A percentile compares a stretch with the other conserved stretches of the same genome.
phyloP scores from a whole-genome alignment of 352 stramenopile genomes.

The Phytopythium oedochilum region DNA sequence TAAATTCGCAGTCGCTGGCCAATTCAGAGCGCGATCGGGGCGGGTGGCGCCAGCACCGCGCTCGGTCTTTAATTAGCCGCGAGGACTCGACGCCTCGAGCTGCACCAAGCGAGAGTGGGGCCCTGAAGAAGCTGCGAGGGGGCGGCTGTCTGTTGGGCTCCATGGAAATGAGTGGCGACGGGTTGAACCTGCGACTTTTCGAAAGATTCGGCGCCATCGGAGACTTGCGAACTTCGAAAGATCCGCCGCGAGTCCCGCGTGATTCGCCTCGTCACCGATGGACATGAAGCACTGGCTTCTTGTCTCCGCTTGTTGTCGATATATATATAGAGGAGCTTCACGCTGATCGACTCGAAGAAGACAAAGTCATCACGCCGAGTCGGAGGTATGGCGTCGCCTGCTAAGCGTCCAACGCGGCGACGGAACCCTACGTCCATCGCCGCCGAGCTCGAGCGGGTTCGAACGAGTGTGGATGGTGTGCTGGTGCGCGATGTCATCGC shows the following conservation, averaged over 20 bases:
- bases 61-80: no score
- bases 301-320: no score
- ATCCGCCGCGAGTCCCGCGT: not conserved
- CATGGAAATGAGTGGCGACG: not conserved
- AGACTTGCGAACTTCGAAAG: not conserved
- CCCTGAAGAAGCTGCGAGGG: no score
- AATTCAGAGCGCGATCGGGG: no score
- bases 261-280: not conserved
- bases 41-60: no score
- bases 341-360: no score
- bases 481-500: slow-evolving; percentile 38
- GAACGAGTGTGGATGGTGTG: slow-evolving; percentile 16
- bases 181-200: not conserved
- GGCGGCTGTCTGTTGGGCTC: no score
- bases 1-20: no score
- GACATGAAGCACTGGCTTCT: not conserved
- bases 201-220: not conserved
- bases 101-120: no score
- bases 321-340: no score
- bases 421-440: slow-evolving; percentile 14
- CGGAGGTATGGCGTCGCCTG: not conserved
- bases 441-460: slow-evolving; percentile 41
- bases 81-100: no score
- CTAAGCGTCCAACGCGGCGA: not conserved
- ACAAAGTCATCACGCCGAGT: not conserved